These are phyloP conservation scores for Stephania yunnanensis DNA, from an alignment of 164 flowering plant genomes.

Conservation along the genomic window DNA sequence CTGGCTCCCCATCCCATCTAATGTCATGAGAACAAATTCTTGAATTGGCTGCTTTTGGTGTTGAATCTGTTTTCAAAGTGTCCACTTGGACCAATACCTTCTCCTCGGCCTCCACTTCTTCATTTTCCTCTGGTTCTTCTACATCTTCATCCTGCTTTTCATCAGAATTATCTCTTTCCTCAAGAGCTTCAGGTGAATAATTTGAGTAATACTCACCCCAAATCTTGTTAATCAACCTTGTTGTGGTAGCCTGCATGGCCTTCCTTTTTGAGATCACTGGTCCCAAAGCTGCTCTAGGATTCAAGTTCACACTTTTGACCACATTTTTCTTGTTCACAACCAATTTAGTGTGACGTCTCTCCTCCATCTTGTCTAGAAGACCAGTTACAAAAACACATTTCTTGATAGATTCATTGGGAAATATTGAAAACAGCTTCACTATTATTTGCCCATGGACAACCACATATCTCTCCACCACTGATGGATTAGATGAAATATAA, in stretches of 20 bases:
- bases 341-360: conserved; percentile 75
- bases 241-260: conserved; percentile 80
- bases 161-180: conserved; percentile 40
- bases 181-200: conserved; percentile 50
- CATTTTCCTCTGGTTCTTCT: conserved; percentile 47
- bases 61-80: conserved; percentile 22
- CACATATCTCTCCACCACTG: conserved; percentile 57
- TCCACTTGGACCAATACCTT: conserved; percentile 16
- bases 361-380: conserved; percentile 58
- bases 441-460: conserved; percentile 86
- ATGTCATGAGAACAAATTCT: conserved; percentile 21
- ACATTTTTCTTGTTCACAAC: conserved; percentile 48
- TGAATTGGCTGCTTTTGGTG: conserved; percentile 22
- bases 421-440: conserved; percentile 61
- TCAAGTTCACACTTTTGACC: conserved; percentile 45
- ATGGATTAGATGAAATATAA: conserved; percentile 53
- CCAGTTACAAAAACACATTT: conserved; percentile 60
- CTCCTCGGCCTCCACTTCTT: conserved; percentile 41
- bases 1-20: conserved; percentile 60
- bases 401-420: conserved; percentile 51
- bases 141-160: conserved; percentile 39
- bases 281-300: conserved; percentile 64
- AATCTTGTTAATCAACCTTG: conserved; percentile 62
- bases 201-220: conserved; percentile 93
- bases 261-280: conserved; percentile 54